phyloP scores from a whole-genome alignment of 129 eudicot genomes.

The Flaveria sonorensis region DNA sequence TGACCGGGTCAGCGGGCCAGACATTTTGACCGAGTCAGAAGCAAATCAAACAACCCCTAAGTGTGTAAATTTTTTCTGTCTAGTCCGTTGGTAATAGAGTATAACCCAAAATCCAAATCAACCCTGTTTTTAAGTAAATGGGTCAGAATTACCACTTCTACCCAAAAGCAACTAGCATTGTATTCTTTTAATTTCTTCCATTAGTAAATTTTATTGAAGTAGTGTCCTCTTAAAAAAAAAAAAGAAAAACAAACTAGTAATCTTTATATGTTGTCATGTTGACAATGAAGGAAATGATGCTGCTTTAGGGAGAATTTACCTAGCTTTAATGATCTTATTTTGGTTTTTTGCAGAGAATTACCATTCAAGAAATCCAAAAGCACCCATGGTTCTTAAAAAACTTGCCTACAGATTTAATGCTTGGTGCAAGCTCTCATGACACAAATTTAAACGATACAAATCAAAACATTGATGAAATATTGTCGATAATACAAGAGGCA shows the following conservation, averaged over 20 bases:
- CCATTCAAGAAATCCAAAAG: slow-evolving; percentile 53
- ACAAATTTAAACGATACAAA: slow-evolving; percentile 35
- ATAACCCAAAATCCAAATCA: not conserved
- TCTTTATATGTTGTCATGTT: not conserved
- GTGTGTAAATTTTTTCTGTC: not conserved
- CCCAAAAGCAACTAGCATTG: not conserved
- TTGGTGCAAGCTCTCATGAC: slow-evolving; percentile 51
- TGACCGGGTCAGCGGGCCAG: too few species aligned
- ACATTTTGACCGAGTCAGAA: too few species aligned
- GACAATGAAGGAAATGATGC: too few species aligned
- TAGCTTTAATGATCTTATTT: not conserved
- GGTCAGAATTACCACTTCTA: not conserved
- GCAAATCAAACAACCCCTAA: too few species aligned
- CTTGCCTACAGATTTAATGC: slow-evolving; percentile 59
- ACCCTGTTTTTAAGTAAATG: not conserved
- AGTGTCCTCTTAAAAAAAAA: too few species aligned
- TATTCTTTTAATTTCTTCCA: too few species aligned
- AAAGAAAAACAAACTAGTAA: too few species aligned
- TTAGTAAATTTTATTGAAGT: too few species aligned
- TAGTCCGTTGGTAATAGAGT: not conserved
- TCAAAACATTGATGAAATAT: slow-evolving; percentile 53
- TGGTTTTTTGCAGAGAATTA: slow-evolving; percentile 51
- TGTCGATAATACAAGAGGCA: slow-evolving; percentile 64
- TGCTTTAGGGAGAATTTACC: not conserved
- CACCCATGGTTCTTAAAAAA: slow-evolving; percentile 71